Conservation (phyloP, 768 basidiomycete species). For the Epithele typhae region DNA sequence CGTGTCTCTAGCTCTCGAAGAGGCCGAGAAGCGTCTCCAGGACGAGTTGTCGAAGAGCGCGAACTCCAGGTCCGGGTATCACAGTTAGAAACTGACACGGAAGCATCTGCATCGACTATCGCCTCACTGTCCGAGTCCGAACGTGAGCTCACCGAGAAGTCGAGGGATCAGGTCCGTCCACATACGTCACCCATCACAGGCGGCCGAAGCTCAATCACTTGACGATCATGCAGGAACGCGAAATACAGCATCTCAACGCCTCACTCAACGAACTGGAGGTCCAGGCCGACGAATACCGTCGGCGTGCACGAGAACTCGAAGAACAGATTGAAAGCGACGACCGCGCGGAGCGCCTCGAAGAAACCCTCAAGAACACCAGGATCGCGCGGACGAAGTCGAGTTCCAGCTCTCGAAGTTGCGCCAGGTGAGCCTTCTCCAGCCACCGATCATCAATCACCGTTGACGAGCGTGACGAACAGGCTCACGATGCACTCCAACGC, state of each 20-base stretch:
- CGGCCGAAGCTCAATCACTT: background rate
- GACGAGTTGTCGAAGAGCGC: slow-evolving; percentile 17
- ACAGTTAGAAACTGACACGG: slow-evolving; percentile 37
- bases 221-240: slow-evolving; percentile 52
- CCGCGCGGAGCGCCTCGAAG: slow-evolving; percentile 69
- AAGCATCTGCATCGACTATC: slow-evolving; percentile 34
- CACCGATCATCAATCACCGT: no score
- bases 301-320: slow-evolving; percentile 65
- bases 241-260: slow-evolving; percentile 61
- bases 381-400: slow-evolving; percentile 79
- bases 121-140: slow-evolving; percentile 45
- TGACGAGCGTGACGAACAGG: no score
- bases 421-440: slow-evolving; percentile 61
- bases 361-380: slow-evolving; percentile 73
- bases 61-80: slow-evolving; percentile 31
- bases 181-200: no score
- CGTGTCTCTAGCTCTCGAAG: slow-evolving; percentile 18
- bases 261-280: slow-evolving; percentile 48
- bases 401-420: slow-evolving; percentile 76
- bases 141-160: slow-evolving; percentile 46
- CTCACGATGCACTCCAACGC: slow-evolving; percentile 49
- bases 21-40: slow-evolving; percentile 20
- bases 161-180: slow-evolving; percentile 47
- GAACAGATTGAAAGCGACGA: slow-evolving; percentile 85
- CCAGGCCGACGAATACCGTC: slow-evolving; percentile 49